A percentile compares a stretch with the other conserved stretches of the same genome.
Conservation (phyloP, 306 rosid genomes). For the Delonix regia region DNA sequence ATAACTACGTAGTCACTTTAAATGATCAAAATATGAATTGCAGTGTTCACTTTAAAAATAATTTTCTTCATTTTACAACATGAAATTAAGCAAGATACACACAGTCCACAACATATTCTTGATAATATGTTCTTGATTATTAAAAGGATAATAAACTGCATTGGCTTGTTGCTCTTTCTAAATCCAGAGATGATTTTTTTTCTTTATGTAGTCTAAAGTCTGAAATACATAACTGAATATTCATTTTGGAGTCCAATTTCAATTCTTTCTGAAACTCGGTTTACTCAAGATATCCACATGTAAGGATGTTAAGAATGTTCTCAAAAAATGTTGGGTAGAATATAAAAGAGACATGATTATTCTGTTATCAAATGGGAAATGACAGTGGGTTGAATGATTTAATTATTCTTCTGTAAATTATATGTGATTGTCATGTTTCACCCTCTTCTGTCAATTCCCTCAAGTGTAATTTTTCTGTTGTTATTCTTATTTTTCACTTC, state of each 20-base stretch:
- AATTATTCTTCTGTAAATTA: neutral
- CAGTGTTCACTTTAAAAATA: too few relatives aligned
- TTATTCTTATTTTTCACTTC: neutral
- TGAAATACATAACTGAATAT: neutral
- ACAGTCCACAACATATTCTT: too few relatives aligned
- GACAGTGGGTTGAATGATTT: neutral
- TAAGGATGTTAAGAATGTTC: too few relatives aligned
- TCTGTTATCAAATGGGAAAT: neutral
- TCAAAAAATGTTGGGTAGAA: neutral
- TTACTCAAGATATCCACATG: neutral
- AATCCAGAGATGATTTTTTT: neutral
- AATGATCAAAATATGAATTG: too few relatives aligned
- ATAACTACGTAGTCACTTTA: neutral
- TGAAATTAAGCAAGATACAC: too few relatives aligned
- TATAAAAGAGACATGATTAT: neutral
- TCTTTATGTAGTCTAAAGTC: neutral
- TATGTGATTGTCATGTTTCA: neutral
- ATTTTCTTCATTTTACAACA: too few relatives aligned
- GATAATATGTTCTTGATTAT: too few relatives aligned
- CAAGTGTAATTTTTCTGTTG: neutral
- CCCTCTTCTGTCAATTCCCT: neutral
- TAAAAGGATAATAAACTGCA: neutral
- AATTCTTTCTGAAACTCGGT: neutral
- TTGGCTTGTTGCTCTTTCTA: neutral
- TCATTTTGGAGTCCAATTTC: neutral